phyloP scores from a whole-genome alignment of 345 rosid genomes.

The Geranium rotundifolium region DNA sequence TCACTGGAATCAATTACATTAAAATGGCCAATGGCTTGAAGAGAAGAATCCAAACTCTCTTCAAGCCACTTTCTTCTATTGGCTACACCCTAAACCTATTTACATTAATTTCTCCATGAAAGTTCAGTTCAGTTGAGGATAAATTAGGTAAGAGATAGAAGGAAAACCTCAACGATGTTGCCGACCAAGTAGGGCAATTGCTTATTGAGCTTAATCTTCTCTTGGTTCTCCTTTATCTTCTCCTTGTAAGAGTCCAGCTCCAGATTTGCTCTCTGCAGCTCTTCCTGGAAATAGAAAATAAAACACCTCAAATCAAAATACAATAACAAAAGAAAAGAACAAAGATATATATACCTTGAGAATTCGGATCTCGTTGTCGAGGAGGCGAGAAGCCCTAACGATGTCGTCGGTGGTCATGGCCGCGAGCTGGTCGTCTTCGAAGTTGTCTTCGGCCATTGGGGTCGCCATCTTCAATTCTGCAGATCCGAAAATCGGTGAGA shows the following conservation, averaged over 20 bases:
- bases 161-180: conserved; percentile 85
- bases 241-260: conserved; percentile 87
- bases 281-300: conserved; percentile 46
- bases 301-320: not conserved
- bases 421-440: conserved; percentile 81
- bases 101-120: not conserved
- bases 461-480: conserved; percentile 41
- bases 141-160: not conserved
- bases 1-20: not conserved
- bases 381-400: conserved; percentile 74
- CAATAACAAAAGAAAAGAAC: too few species aligned
- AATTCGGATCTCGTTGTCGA: conserved; percentile 83
- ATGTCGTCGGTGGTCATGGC: conserved; percentile 88
- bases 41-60: too few species aligned
- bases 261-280: conserved; percentile 69
- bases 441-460: conserved; percentile 79
- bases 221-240: conserved; percentile 94
- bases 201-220: conserved; percentile 96
- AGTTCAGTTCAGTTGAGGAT: not conserved
- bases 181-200: conserved; percentile 98
- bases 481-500: too few species aligned
- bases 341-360: conserved; percentile 41
- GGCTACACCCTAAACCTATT: too few species aligned
- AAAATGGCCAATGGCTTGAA: too few species aligned
- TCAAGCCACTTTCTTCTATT: too few species aligned